A percentile compares a stretch with the other conserved stretches of the same genome.
Evolutionary conservation across 805 yeast species (phyloP).

Genomic region (Komagataella kurtzmanii): DNA sequence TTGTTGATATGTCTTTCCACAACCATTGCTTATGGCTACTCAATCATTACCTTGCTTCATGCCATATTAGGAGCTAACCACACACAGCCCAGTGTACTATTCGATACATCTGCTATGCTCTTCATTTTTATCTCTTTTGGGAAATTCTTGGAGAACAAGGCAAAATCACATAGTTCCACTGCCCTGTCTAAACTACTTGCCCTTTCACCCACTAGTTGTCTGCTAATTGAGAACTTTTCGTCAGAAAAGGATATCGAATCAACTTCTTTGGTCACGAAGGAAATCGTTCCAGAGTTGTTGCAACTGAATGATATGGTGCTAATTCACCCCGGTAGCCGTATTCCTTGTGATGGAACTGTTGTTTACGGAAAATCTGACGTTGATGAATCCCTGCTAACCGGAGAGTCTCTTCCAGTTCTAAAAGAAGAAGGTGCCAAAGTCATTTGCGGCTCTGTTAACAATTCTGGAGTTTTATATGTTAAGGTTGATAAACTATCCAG

Average conservation of each 20-base stretch:
- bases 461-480: slow-evolving; percentile 58
- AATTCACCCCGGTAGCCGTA: slow-evolving; percentile 72
- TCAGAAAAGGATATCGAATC: background rate
- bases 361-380: slow-evolving; percentile 69
- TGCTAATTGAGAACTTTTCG: slow-evolving; percentile 33
- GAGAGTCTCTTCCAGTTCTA: slow-evolving; percentile 70
- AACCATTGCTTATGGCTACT: slow-evolving; percentile 61
- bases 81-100: slow-evolving; percentile 53
- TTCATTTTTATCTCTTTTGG: slow-evolving; percentile 79
- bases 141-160: slow-evolving; percentile 80
- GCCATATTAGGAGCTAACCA: slow-evolving; percentile 28
- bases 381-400: slow-evolving; percentile 85
- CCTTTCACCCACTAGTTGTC: slow-evolving; percentile 67
- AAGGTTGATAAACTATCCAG: slow-evolving; percentile 63
- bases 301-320: slow-evolving; percentile 69
- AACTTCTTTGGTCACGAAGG: slow-evolving; percentile 21
- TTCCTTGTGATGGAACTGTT: slow-evolving; percentile 87
- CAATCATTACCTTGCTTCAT: slow-evolving; percentile 45
- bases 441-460: slow-evolving; percentile 87
- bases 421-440: slow-evolving; percentile 50
- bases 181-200: slow-evolving; percentile 75
- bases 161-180: slow-evolving; percentile 87
- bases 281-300: slow-evolving; percentile 61
- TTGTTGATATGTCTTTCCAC: slow-evolving; percentile 78
- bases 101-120: slow-evolving; percentile 82